phyloP scores from a whole-genome alignment of 345 rosid species.

The Linum trigynum region DNA sequence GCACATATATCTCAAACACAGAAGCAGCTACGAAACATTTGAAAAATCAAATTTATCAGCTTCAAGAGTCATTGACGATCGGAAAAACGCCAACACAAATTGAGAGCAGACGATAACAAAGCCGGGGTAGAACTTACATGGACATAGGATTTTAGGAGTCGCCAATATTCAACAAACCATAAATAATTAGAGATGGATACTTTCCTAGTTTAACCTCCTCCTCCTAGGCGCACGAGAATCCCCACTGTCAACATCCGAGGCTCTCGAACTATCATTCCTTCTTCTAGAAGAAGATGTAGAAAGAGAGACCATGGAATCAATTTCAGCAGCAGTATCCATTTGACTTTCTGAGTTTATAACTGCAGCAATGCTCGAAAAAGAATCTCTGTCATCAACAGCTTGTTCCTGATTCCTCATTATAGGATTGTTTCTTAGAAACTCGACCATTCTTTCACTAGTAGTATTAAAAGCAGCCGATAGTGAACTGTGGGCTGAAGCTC shows the following conservation, averaged over 20 bases:
- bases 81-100: background rate
- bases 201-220: conserved; percentile 30
- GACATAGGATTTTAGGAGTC: conserved; percentile 1
- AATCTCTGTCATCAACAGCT: conserved; percentile 85
- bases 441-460: conserved; percentile 51
- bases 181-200: conserved; percentile 2
- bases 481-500: conserved; percentile 40
- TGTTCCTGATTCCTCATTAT: conserved; percentile 63
- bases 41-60: conserved; percentile 12
- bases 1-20: conserved; percentile 1
- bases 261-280: conserved; percentile 22
- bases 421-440: conserved; percentile 40
- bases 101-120: conserved; percentile 11
- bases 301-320: conserved; percentile 26
- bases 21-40: conserved; percentile 1
- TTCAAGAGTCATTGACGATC: conserved; percentile 2
- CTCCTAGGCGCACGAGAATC: conserved; percentile 41
- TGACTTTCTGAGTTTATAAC: conserved; percentile 81
- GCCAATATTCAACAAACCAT: conserved; percentile 5
- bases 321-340: conserved; percentile 44
- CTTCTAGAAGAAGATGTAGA: conserved; percentile 43
- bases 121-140: conserved; percentile 1
- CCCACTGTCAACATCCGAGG: conserved; percentile 27
- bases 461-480: conserved; percentile 34
- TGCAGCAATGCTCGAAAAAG: conserved; percentile 80